A percentile compares a stretch with the other conserved stretches of the same genome.
These are phyloP conservation scores for Cryphonectria nitschkei DNA, from an alignment of 2,329 filamentous ascomycete species.

Conservation along the genomic window DNA sequence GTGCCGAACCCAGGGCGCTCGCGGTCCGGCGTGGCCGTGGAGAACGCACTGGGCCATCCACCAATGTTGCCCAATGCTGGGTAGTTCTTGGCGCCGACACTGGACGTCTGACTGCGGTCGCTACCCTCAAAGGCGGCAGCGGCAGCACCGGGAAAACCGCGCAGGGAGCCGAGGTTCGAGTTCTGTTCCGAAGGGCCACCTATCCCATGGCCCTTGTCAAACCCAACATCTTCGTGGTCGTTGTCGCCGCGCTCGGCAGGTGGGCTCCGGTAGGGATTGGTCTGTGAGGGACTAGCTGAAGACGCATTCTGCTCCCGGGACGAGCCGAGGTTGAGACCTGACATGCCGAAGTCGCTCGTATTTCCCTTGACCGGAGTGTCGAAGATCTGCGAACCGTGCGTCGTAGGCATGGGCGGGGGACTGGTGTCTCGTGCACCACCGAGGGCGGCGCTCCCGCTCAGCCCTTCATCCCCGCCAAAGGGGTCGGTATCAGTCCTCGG, in stretches of 20 bases:
- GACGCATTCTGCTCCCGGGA: slow-evolving; percentile 65
- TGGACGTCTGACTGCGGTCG: slow-evolving; percentile 92
- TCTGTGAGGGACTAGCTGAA: slow-evolving; percentile 87
- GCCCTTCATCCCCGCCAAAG: slow-evolving; percentile 67
- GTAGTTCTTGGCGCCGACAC: slow-evolving; percentile 78
- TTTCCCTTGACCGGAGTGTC: slow-evolving; percentile 60
- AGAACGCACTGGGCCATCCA: slow-evolving; percentile 62
- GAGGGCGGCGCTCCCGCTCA: slow-evolving; percentile 72
- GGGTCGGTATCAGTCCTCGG: slow-evolving; percentile 75
- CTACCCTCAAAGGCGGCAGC: slow-evolving; percentile 64
- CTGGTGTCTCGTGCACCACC: slow-evolving; percentile 75
- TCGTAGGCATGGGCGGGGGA: slow-evolving; percentile 40
- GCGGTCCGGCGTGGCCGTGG: slow-evolving; percentile 69
- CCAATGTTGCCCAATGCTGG: slow-evolving; percentile 63
- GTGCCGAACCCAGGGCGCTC: slow-evolving; percentile 59
- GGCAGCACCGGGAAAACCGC: slow-evolving; percentile 53
- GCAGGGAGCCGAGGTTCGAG: slow-evolving; percentile 58
- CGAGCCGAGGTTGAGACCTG: slow-evolving; percentile 60
- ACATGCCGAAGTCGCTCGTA: slow-evolving; percentile 65
- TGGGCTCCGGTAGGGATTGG: slow-evolving; percentile 94
- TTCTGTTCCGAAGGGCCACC: slow-evolving; percentile 45
- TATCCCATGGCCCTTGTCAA: slow-evolving; percentile 54
- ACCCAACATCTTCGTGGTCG: slow-evolving; percentile 54
- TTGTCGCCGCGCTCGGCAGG: slow-evolving; percentile 68
- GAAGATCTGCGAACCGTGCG: slow-evolving; percentile 40